Conservation (phyloP, 306 rosid genomes). For the Astragalus glycyphyllos region DNA sequence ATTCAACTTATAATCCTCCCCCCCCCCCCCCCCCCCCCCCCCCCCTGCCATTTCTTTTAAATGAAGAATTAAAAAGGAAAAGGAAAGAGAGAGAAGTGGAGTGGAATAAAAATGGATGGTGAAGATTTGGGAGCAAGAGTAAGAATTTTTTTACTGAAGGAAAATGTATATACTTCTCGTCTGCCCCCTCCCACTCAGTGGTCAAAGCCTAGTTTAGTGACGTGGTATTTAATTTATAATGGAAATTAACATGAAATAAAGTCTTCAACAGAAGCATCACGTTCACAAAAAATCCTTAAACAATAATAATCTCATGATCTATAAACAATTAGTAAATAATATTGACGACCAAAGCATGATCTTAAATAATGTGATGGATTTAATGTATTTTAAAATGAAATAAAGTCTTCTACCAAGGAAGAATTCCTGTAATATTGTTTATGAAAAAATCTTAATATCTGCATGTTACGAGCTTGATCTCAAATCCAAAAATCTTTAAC, state of each 20-base stretch:
- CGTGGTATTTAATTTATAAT: not conserved
- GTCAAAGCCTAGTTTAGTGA: slow-evolving; percentile 7
- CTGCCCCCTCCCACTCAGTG: not conserved
- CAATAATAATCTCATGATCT: not conserved
- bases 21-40: not conserved
- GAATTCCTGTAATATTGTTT: slow-evolving; percentile 7
- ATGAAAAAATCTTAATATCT: not conserved
- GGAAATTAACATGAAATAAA: slow-evolving; percentile 19
- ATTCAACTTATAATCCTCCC: not conserved
- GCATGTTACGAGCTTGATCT: not conserved
- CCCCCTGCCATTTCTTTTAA: slow-evolving; percentile 9
- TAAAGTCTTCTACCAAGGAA: slow-evolving; percentile 5
- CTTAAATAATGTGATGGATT: not conserved
- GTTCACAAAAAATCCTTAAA: not conserved
- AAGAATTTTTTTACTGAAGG: not conserved
- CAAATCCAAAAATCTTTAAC: no score
- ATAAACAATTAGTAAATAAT: not conserved
- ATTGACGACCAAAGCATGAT: slow-evolving; percentile 4
- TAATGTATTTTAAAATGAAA: slow-evolving; percentile 22
- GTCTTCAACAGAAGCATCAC: slow-evolving; percentile 5
- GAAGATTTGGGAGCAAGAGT: slow-evolving; percentile 7
- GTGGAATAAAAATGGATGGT: slow-evolving; percentile 7
- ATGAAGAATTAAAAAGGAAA: not conserved
- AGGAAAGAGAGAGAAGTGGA: not conserved
- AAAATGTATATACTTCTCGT: not conserved